These are phyloP conservation scores for Viola odorata DNA, from an alignment of 345 rosid species.

Conservation along the genomic window DNA sequence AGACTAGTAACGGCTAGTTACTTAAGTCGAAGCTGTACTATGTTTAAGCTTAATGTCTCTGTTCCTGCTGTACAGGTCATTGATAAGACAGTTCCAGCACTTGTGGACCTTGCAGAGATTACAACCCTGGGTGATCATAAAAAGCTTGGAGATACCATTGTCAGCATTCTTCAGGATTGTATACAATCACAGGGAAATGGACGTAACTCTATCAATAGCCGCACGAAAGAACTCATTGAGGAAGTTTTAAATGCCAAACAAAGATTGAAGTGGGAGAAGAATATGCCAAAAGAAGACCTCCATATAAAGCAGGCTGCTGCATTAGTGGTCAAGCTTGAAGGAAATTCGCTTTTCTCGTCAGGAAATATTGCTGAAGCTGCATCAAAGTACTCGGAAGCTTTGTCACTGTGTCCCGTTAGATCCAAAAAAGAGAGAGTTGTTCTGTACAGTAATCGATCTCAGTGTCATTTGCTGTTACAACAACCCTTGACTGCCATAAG, in stretches of 20 bases:
- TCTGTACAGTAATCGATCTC: conserved; percentile 89
- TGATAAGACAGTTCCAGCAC: conserved; percentile 75
- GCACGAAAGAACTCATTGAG: conserved; percentile 68
- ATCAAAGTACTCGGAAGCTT: conserved; percentile 85
- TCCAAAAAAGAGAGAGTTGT: conserved; percentile 95
- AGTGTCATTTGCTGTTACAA: conserved; percentile 88
- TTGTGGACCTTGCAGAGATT: conserved; percentile 83
- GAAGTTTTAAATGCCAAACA: conserved; percentile 61
- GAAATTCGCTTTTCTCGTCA: conserved; percentile 89
- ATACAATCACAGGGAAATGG: conserved; percentile 54
- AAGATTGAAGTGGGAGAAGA: conserved; percentile 89
- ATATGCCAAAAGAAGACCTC: conserved; percentile 93
- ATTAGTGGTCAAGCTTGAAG: conserved; percentile 93
- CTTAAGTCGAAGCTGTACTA: neutral
- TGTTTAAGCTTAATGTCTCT: conserved; percentile 4
- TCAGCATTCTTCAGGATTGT: conserved; percentile 75
- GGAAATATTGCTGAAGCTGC: conserved; percentile 91
- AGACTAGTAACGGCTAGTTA: neutral
- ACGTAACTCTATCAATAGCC: conserved; percentile 37
- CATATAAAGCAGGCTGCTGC: conserved; percentile 97
- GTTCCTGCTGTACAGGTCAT: conserved; percentile 37
- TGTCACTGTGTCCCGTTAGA: conserved; percentile 86
- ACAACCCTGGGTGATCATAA: conserved; percentile 82
- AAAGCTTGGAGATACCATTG: conserved; percentile 81
- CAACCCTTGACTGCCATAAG: conserved; percentile 90